phyloP scores from a whole-genome alignment of 805 yeast species.

The Sporopachydermia lactativora region DNA sequence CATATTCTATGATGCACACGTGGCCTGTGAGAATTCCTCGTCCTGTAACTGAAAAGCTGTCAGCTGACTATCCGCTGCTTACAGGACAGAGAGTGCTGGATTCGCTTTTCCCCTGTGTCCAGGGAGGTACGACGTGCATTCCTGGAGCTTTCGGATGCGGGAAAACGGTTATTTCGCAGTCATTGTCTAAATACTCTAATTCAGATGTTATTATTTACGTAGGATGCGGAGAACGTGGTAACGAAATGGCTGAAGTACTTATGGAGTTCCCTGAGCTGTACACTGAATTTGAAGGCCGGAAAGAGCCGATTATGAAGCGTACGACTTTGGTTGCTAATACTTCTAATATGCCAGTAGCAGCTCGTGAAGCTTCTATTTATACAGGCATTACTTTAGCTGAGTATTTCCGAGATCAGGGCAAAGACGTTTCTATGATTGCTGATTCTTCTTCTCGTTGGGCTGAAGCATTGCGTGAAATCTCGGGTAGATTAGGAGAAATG shows the following conservation, averaged over 20 bases:
- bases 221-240: conserved; percentile 95
- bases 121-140: conserved; percentile 99
- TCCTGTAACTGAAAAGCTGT: conserved; percentile 87
- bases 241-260: conserved; percentile 98
- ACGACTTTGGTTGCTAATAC: conserved; percentile 97
- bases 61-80: conserved; percentile 89
- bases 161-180: conserved; percentile 95
- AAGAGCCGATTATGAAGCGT: conserved; percentile 99
- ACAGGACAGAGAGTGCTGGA: conserved; percentile 99
- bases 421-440: conserved; percentile 98
- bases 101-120: conserved; percentile 96
- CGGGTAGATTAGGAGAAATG: conserved; percentile 99
- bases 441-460: conserved; percentile 99
- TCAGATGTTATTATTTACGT: conserved; percentile 94
- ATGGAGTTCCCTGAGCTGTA: conserved; percentile 98
- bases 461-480: conserved; percentile 98
- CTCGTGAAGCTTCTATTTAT: conserved; percentile 98
- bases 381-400: conserved; percentile 98
- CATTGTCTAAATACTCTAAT: conserved; percentile 92
- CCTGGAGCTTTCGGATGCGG: conserved; percentile 99
- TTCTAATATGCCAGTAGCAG: conserved; percentile 99
- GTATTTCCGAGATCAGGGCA: conserved; percentile 99
- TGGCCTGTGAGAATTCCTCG: conserved; percentile 99
- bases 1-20: conserved; percentile 90
- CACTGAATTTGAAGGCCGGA: conserved; percentile 82